Conservation (phyloP, 2,329 filamentous ascomycete species). For the Penicillium crustosum region DNA sequence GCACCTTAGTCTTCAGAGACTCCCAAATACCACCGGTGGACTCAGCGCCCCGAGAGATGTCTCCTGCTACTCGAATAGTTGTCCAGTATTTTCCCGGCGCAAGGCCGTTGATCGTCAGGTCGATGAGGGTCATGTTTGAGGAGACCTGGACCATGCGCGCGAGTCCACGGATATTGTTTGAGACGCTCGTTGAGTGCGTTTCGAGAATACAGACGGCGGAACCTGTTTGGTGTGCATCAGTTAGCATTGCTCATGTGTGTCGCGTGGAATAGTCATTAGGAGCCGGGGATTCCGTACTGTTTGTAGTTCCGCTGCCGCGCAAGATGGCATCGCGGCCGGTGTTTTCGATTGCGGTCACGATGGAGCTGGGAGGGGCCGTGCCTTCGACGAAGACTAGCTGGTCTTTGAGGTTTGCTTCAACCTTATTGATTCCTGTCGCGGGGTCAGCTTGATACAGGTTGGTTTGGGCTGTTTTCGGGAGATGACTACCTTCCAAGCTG, state of each 20-base stretch:
- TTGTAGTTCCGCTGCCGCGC: conserved; percentile 78
- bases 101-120: conserved; percentile 82
- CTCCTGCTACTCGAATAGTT: conserved; percentile 79
- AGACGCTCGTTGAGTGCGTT: conserved; percentile 64
- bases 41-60: conserved; percentile 78
- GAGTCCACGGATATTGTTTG: conserved; percentile 75
- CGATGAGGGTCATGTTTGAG: conserved; percentile 74
- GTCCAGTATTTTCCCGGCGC: conserved; percentile 78
- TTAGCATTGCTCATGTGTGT: neutral
- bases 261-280: neutral
- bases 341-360: conserved; percentile 82
- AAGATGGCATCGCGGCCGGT: conserved; percentile 94
- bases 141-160: conserved; percentile 92
- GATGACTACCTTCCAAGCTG: conserved; percentile 61
- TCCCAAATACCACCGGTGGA: conserved; percentile 85
- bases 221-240: conserved; percentile 22
- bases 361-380: conserved; percentile 83
- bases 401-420: conserved; percentile 77
- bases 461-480: too few species aligned
- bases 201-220: conserved; percentile 87
- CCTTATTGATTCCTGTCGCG: conserved; percentile 70
- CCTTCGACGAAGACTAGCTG: conserved; percentile 84
- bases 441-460: neutral
- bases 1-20: conserved; percentile 47
- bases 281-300: conserved; percentile 57